phyloP scores from a whole-genome alignment of 805 yeast genomes.

The Candida easanensis region DNA sequence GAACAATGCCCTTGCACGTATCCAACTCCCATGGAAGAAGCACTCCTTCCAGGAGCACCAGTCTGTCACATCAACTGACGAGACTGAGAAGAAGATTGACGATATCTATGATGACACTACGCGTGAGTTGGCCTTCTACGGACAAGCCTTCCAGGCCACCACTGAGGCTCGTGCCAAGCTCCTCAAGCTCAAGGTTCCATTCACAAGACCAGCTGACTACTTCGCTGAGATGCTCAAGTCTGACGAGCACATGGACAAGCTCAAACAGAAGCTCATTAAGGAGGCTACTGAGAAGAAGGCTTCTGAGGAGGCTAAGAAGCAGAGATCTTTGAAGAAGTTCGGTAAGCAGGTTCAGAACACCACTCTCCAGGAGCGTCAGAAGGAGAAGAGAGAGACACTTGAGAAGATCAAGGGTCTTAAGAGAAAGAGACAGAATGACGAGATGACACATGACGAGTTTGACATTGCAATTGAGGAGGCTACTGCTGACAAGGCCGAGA shows the following conservation, averaged over 20 bases:
- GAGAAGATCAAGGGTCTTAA: slow-evolving; percentile 89
- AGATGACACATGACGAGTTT: slow-evolving; percentile 70
- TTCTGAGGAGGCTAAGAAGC: slow-evolving; percentile 88
- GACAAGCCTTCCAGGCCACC: slow-evolving; percentile 88
- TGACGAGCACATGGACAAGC: slow-evolving; percentile 96
- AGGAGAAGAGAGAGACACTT: slow-evolving; percentile 85
- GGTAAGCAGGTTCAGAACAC: slow-evolving; percentile 97
- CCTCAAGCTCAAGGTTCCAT: slow-evolving; percentile 73
- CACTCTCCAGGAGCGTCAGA: slow-evolving; percentile 88
- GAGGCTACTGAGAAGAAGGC: slow-evolving; percentile 87
- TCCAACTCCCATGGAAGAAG: slow-evolving; percentile 56
- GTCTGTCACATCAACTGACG: slow-evolving; percentile 57
- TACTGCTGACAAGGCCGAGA: slow-evolving; percentile 42
- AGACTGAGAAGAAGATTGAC: slow-evolving; percentile 63
- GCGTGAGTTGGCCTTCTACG: slow-evolving; percentile 92
- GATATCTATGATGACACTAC: slow-evolving; percentile 95
- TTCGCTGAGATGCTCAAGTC: slow-evolving; percentile 98
- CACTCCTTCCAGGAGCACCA: slow-evolving; percentile 84
- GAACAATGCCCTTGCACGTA: slow-evolving; percentile 63
- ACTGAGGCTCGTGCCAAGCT: slow-evolving; percentile 64
- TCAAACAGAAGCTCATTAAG: slow-evolving; percentile 73
- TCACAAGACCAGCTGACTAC: slow-evolving; percentile 90
- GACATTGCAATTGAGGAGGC: slow-evolving; percentile 91
- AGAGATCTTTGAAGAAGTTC: slow-evolving; percentile 91
- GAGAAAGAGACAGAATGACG: slow-evolving; percentile 80